phyloP scores from a whole-genome alignment of 169 alveolate genomes.

The Plasmodium coatneyi region DNA sequence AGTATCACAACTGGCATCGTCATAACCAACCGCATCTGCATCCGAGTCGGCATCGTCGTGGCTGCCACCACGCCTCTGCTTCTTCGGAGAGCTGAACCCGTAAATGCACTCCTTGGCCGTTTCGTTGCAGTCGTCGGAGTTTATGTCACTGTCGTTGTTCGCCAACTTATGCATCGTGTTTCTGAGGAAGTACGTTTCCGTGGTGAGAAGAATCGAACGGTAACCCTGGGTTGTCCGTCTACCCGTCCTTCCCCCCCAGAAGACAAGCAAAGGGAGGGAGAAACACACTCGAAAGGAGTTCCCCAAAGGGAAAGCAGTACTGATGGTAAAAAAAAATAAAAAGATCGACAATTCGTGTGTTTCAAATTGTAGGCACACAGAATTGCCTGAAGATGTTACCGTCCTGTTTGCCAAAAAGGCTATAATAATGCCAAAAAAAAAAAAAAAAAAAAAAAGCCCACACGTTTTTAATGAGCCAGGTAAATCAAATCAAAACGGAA shows the following conservation, averaged over 20 bases:
- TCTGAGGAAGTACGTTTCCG: neutral
- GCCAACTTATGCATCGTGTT: slow-evolving; percentile 48
- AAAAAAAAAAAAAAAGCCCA: neutral
- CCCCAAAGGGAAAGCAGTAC: neutral
- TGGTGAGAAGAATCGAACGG: neutral
- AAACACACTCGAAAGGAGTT: neutral
- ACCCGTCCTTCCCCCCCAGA: neutral
- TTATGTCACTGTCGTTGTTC: slow-evolving; percentile 55
- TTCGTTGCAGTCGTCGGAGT: slow-evolving; percentile 67
- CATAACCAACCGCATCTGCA: too few species aligned
- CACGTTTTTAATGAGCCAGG: neutral
- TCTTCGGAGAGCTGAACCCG: slow-evolving; percentile 41
- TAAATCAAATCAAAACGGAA: neutral
- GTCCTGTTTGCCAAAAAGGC: neutral
- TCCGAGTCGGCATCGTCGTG: neutral
- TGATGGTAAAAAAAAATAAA: neutral
- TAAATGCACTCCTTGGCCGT: slow-evolving; percentile 73
- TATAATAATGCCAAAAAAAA: neutral
- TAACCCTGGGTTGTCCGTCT: neutral
- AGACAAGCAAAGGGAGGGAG: neutral
- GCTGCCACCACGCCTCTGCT: neutral
- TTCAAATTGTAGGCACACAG: neutral
- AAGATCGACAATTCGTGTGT: neutral
- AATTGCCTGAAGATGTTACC: neutral
- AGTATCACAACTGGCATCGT: neutral